Conservation (phyloP, 1,139 yeast species). For the Saccharomyces pastorianus region DNA sequence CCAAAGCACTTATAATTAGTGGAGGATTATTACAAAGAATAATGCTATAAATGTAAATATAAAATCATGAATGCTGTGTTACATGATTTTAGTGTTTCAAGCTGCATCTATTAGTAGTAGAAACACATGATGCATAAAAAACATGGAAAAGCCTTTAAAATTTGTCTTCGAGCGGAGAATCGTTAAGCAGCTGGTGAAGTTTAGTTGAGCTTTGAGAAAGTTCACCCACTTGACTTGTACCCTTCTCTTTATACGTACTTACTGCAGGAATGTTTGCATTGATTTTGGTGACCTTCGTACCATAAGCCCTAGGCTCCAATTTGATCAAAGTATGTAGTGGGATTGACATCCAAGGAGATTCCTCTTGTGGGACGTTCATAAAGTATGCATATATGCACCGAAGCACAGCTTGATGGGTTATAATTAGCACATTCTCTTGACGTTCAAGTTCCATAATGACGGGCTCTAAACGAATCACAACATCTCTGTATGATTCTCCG, state of each 20-base stretch:
- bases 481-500: constrained; percentile 94
- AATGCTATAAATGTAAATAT: not conserved
- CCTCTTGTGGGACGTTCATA: constrained; percentile 97
- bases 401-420: constrained; percentile 95
- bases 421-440: constrained; percentile 89
- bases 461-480: constrained; percentile 88
- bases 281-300: constrained; percentile 77
- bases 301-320: constrained; percentile 88
- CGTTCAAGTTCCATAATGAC: constrained; percentile 96
- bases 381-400: constrained; percentile 95
- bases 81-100: not conserved
- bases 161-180: constrained; percentile 22
- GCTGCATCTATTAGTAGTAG: not conserved
- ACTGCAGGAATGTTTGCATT: constrained; percentile 97
- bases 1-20: not conserved
- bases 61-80: not conserved
- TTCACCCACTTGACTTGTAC: constrained; percentile 75
- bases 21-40: not conserved
- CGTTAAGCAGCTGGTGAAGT: constrained; percentile 31
- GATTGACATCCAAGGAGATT: constrained; percentile 97
- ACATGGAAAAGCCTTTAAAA: not conserved
- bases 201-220: constrained; percentile 23
- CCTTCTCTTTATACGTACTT: constrained; percentile 90
- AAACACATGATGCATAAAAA: not conserved
- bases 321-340: constrained; percentile 92